Percentiles rank a stretch among this genome's conserved stretches.
These are phyloP conservation scores for Gamarada debralockiae DNA, from an alignment of 495 filamentous ascomycete species.

Conservation along the genomic window DNA sequence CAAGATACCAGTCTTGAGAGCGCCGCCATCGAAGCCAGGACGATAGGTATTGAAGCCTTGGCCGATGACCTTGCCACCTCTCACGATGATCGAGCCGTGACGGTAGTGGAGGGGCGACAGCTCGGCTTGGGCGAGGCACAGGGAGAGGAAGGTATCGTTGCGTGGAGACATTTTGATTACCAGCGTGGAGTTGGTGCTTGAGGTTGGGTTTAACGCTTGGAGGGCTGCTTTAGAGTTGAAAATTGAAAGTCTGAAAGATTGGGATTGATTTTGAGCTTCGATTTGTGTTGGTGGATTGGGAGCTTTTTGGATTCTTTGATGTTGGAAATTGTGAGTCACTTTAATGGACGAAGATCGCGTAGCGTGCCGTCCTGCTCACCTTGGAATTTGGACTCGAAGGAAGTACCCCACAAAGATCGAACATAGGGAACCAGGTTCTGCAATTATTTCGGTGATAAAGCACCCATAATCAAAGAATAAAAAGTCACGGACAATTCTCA, in stretches of 20 bases:
- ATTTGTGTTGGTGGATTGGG: too few species aligned
- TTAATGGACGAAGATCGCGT: too few species aligned
- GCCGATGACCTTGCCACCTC: constrained; percentile 48
- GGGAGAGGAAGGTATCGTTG: constrained; percentile 36
- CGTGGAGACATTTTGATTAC: constrained; percentile 23
- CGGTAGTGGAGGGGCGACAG: constrained; percentile 45
- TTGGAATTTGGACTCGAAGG: too few species aligned
- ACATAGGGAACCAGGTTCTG: too few species aligned
- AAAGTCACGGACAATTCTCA: too few species aligned
- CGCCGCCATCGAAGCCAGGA: constrained; percentile 41
- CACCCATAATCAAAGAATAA: too few species aligned
- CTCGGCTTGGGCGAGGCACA: constrained; percentile 49
- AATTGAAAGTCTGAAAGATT: neutral
- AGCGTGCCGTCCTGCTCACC: too few species aligned
- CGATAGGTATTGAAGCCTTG: constrained; percentile 46
- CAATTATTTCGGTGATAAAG: too few species aligned
- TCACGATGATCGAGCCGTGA: constrained; percentile 47
- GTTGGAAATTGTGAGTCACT: too few species aligned
- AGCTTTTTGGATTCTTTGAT: too few species aligned
- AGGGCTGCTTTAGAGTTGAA: neutral
- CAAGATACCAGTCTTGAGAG: constrained; percentile 43
- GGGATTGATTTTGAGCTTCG: too few species aligned
- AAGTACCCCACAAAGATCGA: too few species aligned
- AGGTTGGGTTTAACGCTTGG: neutral
- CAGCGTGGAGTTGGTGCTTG: neutral